Evolutionary conservation across 441 rosid genomes (phyloP), one percentile per base, ranked within the genome.

Genomic region (Bocquillonia castaneifolia): DNA sequence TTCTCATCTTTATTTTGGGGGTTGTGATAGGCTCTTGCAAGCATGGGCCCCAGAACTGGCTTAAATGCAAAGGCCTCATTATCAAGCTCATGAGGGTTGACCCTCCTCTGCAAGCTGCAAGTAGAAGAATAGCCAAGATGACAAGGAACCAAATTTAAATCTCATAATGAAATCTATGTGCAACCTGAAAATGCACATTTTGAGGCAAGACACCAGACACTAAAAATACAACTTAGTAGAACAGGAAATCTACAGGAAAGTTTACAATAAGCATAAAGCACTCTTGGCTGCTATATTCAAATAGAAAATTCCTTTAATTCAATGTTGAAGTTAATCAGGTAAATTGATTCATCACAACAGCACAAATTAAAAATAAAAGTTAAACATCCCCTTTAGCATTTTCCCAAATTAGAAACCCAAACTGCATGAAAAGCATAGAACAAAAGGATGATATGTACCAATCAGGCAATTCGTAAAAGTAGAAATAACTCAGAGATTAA

Each of bases 1-100:
- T 90, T 92, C 73, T 87, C 96, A 66, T 88, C 97, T 78, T 85
- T 86, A 78, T 86, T 89, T 64, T 83, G 91, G 75, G 93, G 89
- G 69, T 79, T 79, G 83, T 88, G 92, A 79, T 83, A 93, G 65
- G 86, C 84, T 73, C 86, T 87, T 29, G 88, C 89, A 64, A 93
- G 92, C 94, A 93, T 90, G 68, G 92, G 72, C 73, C 98, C 94
- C 68, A 93, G 71, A 59, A 92, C 84, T 31, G 96, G 94, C 72
- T 86, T 86, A 77, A 93, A 93, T 54, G 97, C 96, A 40, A 87
- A 87, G 67, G 97, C 92, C 79, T 90, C 97, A 63, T 85, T 90
- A 78, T 92, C 98, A 36, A 83, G 83, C 59, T 90, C 97, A 63
- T 64, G 84, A 62, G 84, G 82, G 77, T 85, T 90, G 57, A 75